Base-by-base conservation (phyloP, 2,329 filamentous ascomycete species). In the Colletotrichum tropicale region DNA sequence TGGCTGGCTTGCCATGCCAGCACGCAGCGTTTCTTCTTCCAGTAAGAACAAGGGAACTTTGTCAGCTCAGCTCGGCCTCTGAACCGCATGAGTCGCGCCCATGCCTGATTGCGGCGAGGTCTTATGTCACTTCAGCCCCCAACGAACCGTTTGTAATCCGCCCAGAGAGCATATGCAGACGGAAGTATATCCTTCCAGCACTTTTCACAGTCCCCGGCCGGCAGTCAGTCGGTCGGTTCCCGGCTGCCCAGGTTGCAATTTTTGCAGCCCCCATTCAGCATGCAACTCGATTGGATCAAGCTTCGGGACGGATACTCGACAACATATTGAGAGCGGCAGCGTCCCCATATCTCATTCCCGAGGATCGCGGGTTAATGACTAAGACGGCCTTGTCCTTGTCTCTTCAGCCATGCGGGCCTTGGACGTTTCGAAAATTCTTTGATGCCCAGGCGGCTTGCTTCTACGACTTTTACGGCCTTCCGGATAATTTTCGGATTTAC, bases 71-170 rank as follows among this genome's bases (percentile, higher is more conserved):
- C 62, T 56, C 70, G 30, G 61, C 67, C 71, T 28, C 38, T 64
- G 66, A 43, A 61, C 56, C 21, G 71, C 73, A 73, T 66, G 73
- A 73, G 62, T 75, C 69, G 69, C 28, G 56, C 28, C 73, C 30
- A 56, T 67, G 69, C 69, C 56, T 58, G 62, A 67, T 48, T 67
- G 55, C 62, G 43, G 70, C 64, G 58, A 73, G 21, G 60, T 26
- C 34, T 26, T 73, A 68, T 73, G 74, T 73, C 74, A 75, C 64
- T 69, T 73, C 34, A 52, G 64, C 64, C 73, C 64, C 56, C 69
- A 71, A 73, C 30, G 43, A 68, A 65, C 74, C 70, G 56, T 55
- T 67, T 66, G 32, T 69, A 10, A 13, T 64, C 28, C 24, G 24
- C n/a, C 28, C 24, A 43, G n/a, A 38, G 34, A 30, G 60, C 34